phyloP scores from a whole-genome alignment of 768 basidiomycete genomes.

The Lentinula detonsa region DNA sequence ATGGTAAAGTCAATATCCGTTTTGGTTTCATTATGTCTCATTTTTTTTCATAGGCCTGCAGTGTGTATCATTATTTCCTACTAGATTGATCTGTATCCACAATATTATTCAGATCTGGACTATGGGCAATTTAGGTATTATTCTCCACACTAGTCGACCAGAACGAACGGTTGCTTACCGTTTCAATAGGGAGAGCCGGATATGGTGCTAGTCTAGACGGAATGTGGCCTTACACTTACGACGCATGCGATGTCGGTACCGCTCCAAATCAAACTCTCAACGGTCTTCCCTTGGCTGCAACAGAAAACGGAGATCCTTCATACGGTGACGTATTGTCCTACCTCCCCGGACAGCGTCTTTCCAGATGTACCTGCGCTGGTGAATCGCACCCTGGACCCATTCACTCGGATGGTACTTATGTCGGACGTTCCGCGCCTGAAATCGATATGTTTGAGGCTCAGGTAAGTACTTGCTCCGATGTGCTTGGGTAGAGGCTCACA shows the following conservation, averaged over 20 bases:
- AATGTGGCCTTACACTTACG: constrained; percentile 29
- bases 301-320: constrained; percentile 24
- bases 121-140: constrained; percentile 42
- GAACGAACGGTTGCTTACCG: background rate
- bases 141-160: background rate
- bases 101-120: constrained; percentile 33
- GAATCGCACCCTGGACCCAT: constrained; percentile 57
- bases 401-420: constrained; percentile 37
- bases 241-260: constrained; percentile 53
- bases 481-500: constrained; percentile 3
- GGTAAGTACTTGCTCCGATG: constrained; percentile 16
- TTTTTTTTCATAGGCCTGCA: background rate
- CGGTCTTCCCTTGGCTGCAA: constrained; percentile 33
- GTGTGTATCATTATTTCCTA: background rate
- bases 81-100: background rate
- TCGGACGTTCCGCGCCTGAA: constrained; percentile 52
- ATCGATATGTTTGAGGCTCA: constrained; percentile 58
- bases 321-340: constrained; percentile 30
- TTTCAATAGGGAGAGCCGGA: constrained; percentile 37
- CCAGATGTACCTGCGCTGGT: constrained; percentile 50
- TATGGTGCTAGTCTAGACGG: constrained; percentile 52
- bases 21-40: constrained; percentile 6
- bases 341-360: constrained; percentile 51
- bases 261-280: constrained; percentile 46
- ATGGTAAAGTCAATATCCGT: background rate